A percentile compares a stretch with the other conserved stretches of the same genome.
Conservation (phyloP, 2,329 filamentous ascomycete species). For the Lanzia echinophila region DNA sequence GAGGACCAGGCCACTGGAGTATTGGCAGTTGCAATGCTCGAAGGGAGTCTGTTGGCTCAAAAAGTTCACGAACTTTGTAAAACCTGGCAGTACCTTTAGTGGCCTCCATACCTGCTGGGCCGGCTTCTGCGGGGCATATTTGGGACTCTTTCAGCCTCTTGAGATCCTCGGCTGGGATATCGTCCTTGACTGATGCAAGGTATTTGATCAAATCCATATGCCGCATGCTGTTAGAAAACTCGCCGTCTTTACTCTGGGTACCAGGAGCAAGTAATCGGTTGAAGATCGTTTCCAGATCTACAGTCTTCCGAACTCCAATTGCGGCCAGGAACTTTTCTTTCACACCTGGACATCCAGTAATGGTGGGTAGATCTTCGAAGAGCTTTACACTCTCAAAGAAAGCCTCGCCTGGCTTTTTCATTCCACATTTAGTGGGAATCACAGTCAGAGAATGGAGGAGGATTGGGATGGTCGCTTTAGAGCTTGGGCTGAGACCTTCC, state of each 20-base stretch:
- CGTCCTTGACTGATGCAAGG: conserved; percentile 77
- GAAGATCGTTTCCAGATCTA: conserved; percentile 92
- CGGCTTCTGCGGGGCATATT: conserved; percentile 74
- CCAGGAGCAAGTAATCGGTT: conserved; percentile 67
- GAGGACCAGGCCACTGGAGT: conserved; percentile 70
- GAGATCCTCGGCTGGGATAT: conserved; percentile 80
- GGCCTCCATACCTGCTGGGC: conserved; percentile 47
- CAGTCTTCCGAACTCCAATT: conserved; percentile 87
- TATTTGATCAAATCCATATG: conserved; percentile 95
- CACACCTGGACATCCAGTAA: conserved; percentile 67
- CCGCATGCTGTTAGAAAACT: conserved; percentile 61
- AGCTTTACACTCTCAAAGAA: conserved; percentile 93
- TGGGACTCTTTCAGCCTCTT: conserved; percentile 68
- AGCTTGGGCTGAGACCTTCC: conserved; percentile 65
- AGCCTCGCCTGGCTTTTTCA: conserved; percentile 77
- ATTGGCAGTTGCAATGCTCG: conserved; percentile 67
- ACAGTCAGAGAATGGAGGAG: conserved; percentile 63
- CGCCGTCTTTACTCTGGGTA: conserved; percentile 39
- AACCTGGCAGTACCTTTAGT: conserved; percentile 45
- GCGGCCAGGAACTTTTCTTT: conserved; percentile 85
- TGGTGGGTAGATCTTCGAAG: conserved; percentile 85
- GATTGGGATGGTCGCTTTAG: conserved; percentile 58
- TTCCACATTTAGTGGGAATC: conserved; percentile 85
- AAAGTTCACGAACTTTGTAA: conserved; percentile 73
- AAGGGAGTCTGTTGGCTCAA: conserved; percentile 67